Evolutionary conservation across 75 land plant genomes (phyloP).

Genomic region (Pinus tabuliformis): DNA sequence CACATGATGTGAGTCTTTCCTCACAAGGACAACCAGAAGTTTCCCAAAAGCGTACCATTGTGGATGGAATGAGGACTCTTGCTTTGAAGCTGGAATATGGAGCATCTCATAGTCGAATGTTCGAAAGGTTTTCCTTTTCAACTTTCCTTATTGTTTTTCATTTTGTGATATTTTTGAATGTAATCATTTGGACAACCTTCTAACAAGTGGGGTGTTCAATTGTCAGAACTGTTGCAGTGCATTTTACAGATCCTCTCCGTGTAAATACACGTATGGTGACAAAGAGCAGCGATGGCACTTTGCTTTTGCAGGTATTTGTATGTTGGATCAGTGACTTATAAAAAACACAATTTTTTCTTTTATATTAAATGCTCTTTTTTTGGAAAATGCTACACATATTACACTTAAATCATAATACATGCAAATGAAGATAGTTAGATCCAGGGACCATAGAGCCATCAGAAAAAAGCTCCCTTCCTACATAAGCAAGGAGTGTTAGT

Average conservation of each 20-base stretch:
- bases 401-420: too few species aligned
- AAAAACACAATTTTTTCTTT: too few species aligned
- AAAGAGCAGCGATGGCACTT: constrained; percentile 69
- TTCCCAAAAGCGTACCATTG: constrained; percentile 47
- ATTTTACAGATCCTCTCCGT: constrained; percentile 86
- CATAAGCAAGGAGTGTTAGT: too few species aligned
- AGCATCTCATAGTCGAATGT: constrained; percentile 64
- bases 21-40: constrained; percentile 20
- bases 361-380: too few species aligned
- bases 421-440: too few species aligned
- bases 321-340: background rate
- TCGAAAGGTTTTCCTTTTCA: constrained; percentile 63
- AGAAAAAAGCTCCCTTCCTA: too few species aligned
- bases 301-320: constrained; percentile 80
- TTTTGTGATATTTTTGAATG: background rate
- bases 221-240: constrained; percentile 77
- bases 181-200: background rate
- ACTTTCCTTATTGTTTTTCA: background rate
- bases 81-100: constrained; percentile 94
- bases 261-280: constrained; percentile 66
- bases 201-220: background rate
- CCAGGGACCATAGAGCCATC: too few species aligned
- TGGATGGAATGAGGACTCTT: constrained; percentile 80
- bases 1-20: constrained; percentile 3
- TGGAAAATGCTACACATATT: too few species aligned